phyloP scores from a whole-genome alignment of 148 eudicot genomes.

The Amaranthus cruentus region DNA sequence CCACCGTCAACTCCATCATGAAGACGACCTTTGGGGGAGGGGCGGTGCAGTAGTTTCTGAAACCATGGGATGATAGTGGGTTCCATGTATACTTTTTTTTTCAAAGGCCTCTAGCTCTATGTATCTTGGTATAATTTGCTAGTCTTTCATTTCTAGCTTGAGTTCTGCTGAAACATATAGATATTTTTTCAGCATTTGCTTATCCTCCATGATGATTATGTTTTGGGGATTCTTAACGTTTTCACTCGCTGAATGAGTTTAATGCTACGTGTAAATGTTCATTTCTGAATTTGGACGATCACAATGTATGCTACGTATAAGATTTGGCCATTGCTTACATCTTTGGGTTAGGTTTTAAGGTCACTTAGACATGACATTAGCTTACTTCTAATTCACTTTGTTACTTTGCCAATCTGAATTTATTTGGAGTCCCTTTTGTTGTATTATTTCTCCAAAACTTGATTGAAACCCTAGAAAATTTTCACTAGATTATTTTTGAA shows the following conservation, averaged over 20 bases:
- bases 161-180: neutral
- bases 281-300: too few species aligned
- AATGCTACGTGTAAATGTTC: neutral
- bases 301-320: too few species aligned
- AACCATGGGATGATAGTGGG: neutral
- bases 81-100: neutral
- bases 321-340: neutral
- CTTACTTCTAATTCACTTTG: neutral
- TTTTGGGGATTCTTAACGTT: neutral
- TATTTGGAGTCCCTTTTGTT: neutral
- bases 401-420: neutral
- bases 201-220: neutral
- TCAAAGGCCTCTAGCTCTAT: neutral
- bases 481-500: neutral
- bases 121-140: neutral
- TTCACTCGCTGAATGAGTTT: neutral
- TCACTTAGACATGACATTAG: neutral
- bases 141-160: neutral
- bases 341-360: neutral
- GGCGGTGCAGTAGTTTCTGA: neutral
- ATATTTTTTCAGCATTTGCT: neutral
- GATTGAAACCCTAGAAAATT: neutral
- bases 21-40: neutral
- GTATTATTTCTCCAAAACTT: neutral
- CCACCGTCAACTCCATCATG: neutral